Conservation (phyloP, 495 filamentous ascomycete genomes). For the Talaromyces proteolyticus region DNA sequence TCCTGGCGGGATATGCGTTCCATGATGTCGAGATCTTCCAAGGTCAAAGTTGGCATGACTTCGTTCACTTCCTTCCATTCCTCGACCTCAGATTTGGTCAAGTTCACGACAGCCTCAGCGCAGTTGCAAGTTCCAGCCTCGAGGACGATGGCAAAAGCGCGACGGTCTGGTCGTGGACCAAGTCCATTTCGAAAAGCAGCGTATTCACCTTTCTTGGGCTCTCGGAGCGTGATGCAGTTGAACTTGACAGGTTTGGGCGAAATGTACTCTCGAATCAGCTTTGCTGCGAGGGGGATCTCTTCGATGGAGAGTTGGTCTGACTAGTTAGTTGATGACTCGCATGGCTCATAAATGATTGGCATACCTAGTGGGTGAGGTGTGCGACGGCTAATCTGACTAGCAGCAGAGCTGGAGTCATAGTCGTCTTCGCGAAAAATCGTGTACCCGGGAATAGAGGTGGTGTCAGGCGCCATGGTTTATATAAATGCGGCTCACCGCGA, state of each 20-base stretch:
- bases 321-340: not conserved
- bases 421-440: conserved; percentile 29
- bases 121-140: conserved; percentile 27
- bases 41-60: conserved; percentile 80
- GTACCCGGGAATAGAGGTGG: conserved; percentile 28
- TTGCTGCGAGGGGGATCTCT: conserved; percentile 25
- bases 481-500: too few species aligned
- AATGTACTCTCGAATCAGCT: conserved; percentile 25
- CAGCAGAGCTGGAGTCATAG: conserved; percentile 27
- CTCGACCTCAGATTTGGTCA: conserved; percentile 59
- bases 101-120: conserved; percentile 75
- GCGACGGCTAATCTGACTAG: conserved; percentile 22
- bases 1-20: conserved; percentile 69
- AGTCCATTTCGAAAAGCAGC: conserved; percentile 60
- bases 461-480: conserved; percentile 28
- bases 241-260: conserved; percentile 50
- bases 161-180: conserved; percentile 27
- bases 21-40: conserved; percentile 82
- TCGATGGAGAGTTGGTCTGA: conserved; percentile 26
- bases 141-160: conserved; percentile 28
- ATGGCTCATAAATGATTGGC: not conserved
- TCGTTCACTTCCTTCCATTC: conserved; percentile 66
- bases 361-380: conserved; percentile 26
- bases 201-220: conserved; percentile 78
- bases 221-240: conserved; percentile 78